Evolutionary conservation across 2,329 filamentous ascomycete species (phyloP).

Genomic region (Claviceps quebecensis): DNA sequence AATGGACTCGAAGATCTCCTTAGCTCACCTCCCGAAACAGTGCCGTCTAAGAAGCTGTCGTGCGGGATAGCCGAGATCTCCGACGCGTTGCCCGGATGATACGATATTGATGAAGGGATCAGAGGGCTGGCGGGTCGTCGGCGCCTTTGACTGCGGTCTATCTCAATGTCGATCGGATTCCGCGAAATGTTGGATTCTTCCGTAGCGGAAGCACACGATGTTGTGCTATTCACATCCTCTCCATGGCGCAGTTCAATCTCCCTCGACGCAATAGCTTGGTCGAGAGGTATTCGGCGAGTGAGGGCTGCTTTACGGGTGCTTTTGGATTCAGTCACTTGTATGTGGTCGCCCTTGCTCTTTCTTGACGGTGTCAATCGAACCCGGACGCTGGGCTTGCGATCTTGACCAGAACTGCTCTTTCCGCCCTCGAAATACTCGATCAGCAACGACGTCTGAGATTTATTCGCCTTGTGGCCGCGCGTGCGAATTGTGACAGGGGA

Average conservation of each 20-base stretch:
- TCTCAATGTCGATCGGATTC: constrained; percentile 80
- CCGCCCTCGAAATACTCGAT: constrained; percentile 91
- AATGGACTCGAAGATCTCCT: constrained; percentile 30
- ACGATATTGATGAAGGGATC: constrained; percentile 45
- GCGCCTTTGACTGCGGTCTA: constrained; percentile 47
- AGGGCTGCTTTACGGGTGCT: constrained; percentile 54
- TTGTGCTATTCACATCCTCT: constrained; percentile 53
- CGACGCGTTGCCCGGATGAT: constrained; percentile 53
- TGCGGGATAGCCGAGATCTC: constrained; percentile 69
- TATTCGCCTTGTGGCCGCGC: constrained; percentile 40
- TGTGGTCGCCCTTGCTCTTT: constrained; percentile 55
- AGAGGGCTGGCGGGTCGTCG: constrained; percentile 55
- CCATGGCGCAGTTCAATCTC: constrained; percentile 30
- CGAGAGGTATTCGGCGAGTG: constrained; percentile 39
- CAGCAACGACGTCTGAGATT: constrained; percentile 77
- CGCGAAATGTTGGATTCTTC: constrained; percentile 66
- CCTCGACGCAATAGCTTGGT: constrained; percentile 24
- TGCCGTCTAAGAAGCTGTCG: constrained; percentile 48
- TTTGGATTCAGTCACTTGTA: constrained; percentile 75
- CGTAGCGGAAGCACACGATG: constrained; percentile 63
- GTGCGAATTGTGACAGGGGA: constrained; percentile 88
- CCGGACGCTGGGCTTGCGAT: constrained; percentile 68
- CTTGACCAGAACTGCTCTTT: constrained; percentile 43
- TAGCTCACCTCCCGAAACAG: constrained; percentile 28
- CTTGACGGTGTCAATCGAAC: constrained; percentile 69